Percentiles rank a stretch among this genome's conserved stretches.
These are phyloP conservation scores for Colletotrichum sp. DNA, from an alignment of 2,329 filamentous ascomycete genomes.

Conservation along the genomic window DNA sequence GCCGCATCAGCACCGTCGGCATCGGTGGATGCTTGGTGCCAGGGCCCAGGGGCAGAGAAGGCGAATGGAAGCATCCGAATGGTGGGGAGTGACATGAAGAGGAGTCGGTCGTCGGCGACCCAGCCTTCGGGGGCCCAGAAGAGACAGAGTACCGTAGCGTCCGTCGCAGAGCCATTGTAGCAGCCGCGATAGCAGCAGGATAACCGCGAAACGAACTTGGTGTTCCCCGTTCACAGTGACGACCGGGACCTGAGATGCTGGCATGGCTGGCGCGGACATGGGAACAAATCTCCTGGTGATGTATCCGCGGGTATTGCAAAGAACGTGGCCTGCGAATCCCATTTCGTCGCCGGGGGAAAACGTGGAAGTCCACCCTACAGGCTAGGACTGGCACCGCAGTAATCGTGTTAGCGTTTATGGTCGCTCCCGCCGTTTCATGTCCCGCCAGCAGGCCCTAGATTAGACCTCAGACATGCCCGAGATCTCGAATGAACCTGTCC, in stretches of 20 bases:
- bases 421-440: constrained; percentile 15
- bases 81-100: not conserved
- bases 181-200: not conserved
- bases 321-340: not conserved
- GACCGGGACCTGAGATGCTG: not conserved
- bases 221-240: not conserved
- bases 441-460: not conserved
- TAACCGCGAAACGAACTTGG: not conserved
- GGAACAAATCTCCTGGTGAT: not conserved
- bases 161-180: not conserved
- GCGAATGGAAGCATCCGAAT: constrained; percentile 16
- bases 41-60: constrained; percentile 13
- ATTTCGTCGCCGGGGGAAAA: not conserved
- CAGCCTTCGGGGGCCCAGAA: not conserved
- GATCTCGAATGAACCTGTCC: not conserved
- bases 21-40: not conserved
- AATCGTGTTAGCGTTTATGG: constrained; percentile 1
- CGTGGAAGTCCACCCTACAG: constrained; percentile 1
- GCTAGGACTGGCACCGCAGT: not conserved
- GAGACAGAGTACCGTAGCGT: not conserved
- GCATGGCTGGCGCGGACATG: not conserved
- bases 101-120: not conserved
- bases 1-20: constrained; percentile 4
- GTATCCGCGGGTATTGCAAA: not conserved
- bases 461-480: not conserved